A percentile compares a stretch with the other conserved stretches of the same genome.
These are phyloP conservation scores for Jimgerdemannia lactiflua DNA, from an alignment of 192 early-diverging fungal species.

Conservation along the genomic window DNA sequence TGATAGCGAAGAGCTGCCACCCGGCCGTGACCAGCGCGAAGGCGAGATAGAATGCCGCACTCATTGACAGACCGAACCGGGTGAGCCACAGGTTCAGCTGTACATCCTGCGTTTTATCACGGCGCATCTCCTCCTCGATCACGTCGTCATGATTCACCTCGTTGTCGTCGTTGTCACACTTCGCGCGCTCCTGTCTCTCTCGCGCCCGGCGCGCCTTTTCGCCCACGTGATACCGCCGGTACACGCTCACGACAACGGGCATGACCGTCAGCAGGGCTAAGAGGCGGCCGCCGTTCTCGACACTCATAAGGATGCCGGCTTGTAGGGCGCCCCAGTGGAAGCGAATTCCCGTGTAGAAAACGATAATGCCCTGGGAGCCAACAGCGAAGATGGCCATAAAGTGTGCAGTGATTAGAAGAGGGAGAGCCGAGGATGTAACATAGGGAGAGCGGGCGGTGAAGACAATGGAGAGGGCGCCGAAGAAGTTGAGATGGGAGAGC, in stretches of 20 bases:
- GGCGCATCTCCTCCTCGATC: not conserved
- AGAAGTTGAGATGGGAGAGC: not conserved
- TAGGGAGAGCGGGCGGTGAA: constrained; percentile 1
- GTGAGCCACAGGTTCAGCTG: not conserved
- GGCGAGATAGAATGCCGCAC: not conserved
- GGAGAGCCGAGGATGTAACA: not conserved
- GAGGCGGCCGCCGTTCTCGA: constrained; percentile 7
- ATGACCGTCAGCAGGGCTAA: constrained; percentile 4
- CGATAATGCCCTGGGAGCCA: constrained; percentile 1
- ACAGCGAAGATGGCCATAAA: not conserved
- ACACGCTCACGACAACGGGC: not conserved
- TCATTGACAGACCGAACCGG: not conserved
- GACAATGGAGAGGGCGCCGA: not conserved
- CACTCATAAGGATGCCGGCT: constrained; percentile 2
- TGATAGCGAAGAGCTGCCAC: not conserved
- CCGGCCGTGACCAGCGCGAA: not conserved
- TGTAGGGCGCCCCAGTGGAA: not conserved
- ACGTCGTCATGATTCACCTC: not conserved
- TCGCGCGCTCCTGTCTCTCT: not conserved
- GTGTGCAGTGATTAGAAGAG: not conserved
- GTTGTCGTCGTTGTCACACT: not conserved
- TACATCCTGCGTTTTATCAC: not conserved
- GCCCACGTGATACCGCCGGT: not conserved
- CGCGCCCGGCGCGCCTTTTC: not conserved
- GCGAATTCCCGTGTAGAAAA: not conserved